These are phyloP conservation scores for Lepiota subincarnata DNA, from an alignment of 768 basidiomycete species.

Conservation along the genomic window DNA sequence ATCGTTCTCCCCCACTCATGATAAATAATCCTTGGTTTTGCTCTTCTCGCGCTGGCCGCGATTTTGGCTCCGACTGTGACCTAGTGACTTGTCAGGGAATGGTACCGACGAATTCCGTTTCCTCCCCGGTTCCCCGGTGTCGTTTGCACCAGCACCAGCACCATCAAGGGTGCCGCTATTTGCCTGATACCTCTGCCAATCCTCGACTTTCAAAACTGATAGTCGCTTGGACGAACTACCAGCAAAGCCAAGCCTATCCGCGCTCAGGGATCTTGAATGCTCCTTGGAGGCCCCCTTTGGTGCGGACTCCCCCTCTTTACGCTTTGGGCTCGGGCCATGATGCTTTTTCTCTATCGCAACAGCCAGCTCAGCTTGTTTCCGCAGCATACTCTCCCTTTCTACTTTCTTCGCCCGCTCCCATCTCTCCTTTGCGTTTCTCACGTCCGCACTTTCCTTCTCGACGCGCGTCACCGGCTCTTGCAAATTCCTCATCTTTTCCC, in stretches of 20 bases:
- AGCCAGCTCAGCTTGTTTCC: slow-evolving; percentile 69
- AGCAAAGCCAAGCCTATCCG: slow-evolving; percentile 49
- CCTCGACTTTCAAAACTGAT: slow-evolving; percentile 79
- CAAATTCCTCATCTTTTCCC: slow-evolving; percentile 76
- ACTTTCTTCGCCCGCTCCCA: slow-evolving; percentile 77
- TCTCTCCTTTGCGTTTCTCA: slow-evolving; percentile 70
- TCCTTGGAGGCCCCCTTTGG: slow-evolving; percentile 20
- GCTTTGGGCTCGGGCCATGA: slow-evolving; percentile 36
- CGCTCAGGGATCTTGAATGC: slow-evolving; percentile 56
- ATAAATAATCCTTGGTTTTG: slow-evolving; percentile 34
- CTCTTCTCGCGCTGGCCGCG: slow-evolving; percentile 18
- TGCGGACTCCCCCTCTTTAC: slow-evolving; percentile 28
- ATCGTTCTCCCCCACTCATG: slow-evolving; percentile 20
- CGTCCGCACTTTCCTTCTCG: slow-evolving; percentile 69
- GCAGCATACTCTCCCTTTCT: slow-evolving; percentile 72
- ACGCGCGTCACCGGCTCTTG: slow-evolving; percentile 83
- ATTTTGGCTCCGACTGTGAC: neutral
- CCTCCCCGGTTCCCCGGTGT: slow-evolving; percentile 15
- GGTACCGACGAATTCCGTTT: slow-evolving; percentile 46
- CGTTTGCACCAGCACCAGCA: slow-evolving; percentile 13
- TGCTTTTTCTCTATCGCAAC: slow-evolving; percentile 52
- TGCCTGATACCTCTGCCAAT: slow-evolving; percentile 76
- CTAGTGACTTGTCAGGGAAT: slow-evolving; percentile 41
- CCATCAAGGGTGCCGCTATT: slow-evolving; percentile 17
- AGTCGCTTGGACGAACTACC: slow-evolving; percentile 57